Conservation (phyloP, 768 basidiomycete genomes). For the Nevesoporus exiguus region DNA sequence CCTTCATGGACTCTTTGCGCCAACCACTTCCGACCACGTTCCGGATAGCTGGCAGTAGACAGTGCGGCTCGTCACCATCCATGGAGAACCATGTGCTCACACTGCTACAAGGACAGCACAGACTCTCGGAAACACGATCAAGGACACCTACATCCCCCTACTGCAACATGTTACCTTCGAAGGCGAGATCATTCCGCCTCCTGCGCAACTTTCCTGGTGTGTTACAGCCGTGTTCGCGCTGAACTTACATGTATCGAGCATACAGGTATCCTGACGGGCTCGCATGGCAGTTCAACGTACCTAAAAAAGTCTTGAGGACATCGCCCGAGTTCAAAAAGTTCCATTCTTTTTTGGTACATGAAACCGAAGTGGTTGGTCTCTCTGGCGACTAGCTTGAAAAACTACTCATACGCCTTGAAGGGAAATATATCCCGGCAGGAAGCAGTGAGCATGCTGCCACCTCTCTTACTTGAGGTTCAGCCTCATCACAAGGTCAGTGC, state of each 20-base stretch:
- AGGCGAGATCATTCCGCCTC: slow-evolving; percentile 70
- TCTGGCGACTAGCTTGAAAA: neutral
- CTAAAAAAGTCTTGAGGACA: slow-evolving; percentile 85
- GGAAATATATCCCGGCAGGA: slow-evolving; percentile 96
- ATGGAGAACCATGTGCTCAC: neutral
- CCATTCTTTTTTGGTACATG: slow-evolving; percentile 93
- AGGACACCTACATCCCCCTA: slow-evolving; percentile 69
- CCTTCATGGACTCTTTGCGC: slow-evolving; percentile 61
- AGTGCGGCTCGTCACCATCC: slow-evolving; percentile 44
- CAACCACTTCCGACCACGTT: slow-evolving; percentile 90
- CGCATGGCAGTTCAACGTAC: slow-evolving; percentile 94
- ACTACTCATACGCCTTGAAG: slow-evolving; percentile 36
- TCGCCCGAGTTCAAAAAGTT: slow-evolving; percentile 90
- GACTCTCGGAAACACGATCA: slow-evolving; percentile 78
- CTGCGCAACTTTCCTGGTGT: slow-evolving; percentile 83
- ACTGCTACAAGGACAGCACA: slow-evolving; percentile 50
- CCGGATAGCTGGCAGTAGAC: slow-evolving; percentile 82
- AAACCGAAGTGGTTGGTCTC: slow-evolving; percentile 89
- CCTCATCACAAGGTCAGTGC: slow-evolving; percentile 75
- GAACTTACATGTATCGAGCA: neutral
- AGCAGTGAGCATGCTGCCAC: slow-evolving; percentile 99
- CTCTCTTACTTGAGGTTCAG: slow-evolving; percentile 89
- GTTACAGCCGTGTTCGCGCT: slow-evolving; percentile 3
- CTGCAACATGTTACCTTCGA: slow-evolving; percentile 67
- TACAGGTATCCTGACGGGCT: slow-evolving; percentile 90